Evolutionary conservation across 1,284 basidiomycete genomes (phyloP), one percentile per base, ranked within the genome.

Genomic region (Melampsora americana): DNA sequence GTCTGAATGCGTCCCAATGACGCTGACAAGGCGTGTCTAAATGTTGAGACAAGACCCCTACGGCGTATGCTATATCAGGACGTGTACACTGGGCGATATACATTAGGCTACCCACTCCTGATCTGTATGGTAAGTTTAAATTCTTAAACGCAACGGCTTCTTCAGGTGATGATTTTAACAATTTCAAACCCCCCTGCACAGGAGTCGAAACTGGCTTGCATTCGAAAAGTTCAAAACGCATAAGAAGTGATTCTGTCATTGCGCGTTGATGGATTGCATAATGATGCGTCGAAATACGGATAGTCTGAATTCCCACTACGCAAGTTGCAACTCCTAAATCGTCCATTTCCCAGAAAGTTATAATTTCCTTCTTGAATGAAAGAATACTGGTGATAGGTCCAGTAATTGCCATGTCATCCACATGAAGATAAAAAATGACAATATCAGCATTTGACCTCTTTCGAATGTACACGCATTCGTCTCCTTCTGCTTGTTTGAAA

Each of bases 61-160:
- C 66, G 7, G 66, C 66, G 56, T 53, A 68, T 5, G 23, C 56
- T 5, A 68, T 68, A 12, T 67, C 44, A 6, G 66, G 66, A 2
- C 44, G 23, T 16, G 66, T 67, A 20, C 42, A 48, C 12, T 50
- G 35, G 12, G 46, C 14, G 1, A 68, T 30, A 16, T 68, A 68
- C 44, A 50, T 56, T 0, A 68, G n/a, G 12, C 48, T 35, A 1
- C 66, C 66, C 1, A 68, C 28, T 1, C 56, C 69, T 2, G 30
- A 60, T 2, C 39, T 32, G 32, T 70, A 70, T 14, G 32, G 44
- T 20, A n/a, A 20, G 32, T 70, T 60, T 3, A 23, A 1, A 11
- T 35, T 18, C 11, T 30, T 3, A 23, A 70, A 70, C 2, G 23
- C 30, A 26, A 20, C 53, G 6, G 2, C 14, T 42, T 70, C 69